Evolutionary conservation across 768 basidiomycete species (phyloP).

Genomic region (Sistotremastrum niveocremeum): DNA sequence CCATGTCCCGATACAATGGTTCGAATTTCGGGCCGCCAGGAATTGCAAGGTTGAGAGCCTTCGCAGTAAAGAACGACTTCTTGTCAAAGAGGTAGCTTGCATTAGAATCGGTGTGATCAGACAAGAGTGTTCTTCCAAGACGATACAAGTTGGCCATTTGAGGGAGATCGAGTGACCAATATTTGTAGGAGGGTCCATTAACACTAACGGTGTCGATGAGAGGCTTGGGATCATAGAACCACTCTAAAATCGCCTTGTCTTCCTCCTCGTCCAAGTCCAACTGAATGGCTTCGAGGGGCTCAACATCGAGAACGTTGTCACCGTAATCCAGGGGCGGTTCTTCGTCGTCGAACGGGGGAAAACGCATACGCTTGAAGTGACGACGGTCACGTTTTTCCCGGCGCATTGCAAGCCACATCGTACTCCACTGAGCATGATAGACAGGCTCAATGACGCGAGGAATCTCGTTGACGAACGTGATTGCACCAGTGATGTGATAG

Average conservation of each 20-base stretch:
- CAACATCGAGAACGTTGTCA: conserved; percentile 96
- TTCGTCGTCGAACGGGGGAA: conserved; percentile 98
- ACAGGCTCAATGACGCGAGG: conserved; percentile 95
- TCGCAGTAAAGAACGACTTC: conserved; percentile 95
- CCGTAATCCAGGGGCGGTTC: conserved; percentile 98
- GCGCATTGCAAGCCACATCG: conserved; percentile 99
- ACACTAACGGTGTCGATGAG: conserved; percentile 80
- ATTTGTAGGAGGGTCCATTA: conserved; percentile 87
- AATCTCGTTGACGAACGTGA: conserved; percentile 98
- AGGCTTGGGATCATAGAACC: conserved; percentile 98
- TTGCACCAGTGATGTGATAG: conserved; percentile 98
- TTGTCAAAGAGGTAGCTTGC: conserved; percentile 93
- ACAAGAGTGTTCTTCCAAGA: conserved; percentile 84
- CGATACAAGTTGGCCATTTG: conserved; percentile 96
- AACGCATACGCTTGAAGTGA: conserved; percentile 99
- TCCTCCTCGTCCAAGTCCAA: conserved; percentile 88
- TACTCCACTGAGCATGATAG: conserved; percentile 98
- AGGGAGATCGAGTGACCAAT: conserved; percentile 86
- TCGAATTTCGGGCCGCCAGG: conserved; percentile 99
- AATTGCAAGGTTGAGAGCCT: conserved; percentile 92
- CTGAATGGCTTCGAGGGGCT: conserved; percentile 95
- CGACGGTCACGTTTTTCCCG: conserved; percentile 96
- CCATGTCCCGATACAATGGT: conserved; percentile 93
- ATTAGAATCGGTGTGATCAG: conserved; percentile 86
- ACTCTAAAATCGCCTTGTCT: conserved; percentile 82